Base-by-base conservation (phyloP, 495 filamentous ascomycete species). In the Daldinia loculata region DNA sequence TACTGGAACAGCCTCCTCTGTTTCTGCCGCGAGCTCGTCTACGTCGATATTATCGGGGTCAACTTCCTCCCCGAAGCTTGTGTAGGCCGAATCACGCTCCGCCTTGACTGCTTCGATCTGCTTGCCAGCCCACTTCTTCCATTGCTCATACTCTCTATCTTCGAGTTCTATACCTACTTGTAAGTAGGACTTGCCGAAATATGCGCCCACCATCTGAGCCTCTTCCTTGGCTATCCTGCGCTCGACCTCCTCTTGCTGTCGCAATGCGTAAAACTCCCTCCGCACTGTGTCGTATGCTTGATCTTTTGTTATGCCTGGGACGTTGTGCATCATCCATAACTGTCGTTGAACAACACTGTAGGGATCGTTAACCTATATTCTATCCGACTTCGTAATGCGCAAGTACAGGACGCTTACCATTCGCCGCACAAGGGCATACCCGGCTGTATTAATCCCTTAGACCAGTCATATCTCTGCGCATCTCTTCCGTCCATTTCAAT, bases 261-360 rank as follows among this genome's bases (percentile, higher is more conserved):
- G 90, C 63, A 94, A 78, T 57, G 84, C 82, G 81, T 98, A 98
- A 81, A 99, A 97, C 80, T 99, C 95, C 70, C 89, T 89, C 32
- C 96, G 90, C 19, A 92, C 94, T 51, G 83, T 84, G 82, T 98
- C 94, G 81, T 98, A 99, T n/a, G 95, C 93, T 67, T 81, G 67
- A 14, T 82, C 82, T 76, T 87, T 85, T 39, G 83, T 87, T 74
- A 92, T 86, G 43, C 81, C 82, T 15, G 69, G 56, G 2, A 84
- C 72, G 68, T 91, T 87, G 66, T 93, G 81, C 80, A 93, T 89
- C 63, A 97, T 86, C 87, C 89, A 96, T 48, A 95, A 77, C 76
- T 97, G 94, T 58, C 94, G 90, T 80, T 98, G 95, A 53, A 98
- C 88, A 65, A 99, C 96, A 82, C 95, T 99, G 67, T 56, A 48